A percentile compares a stretch with the other conserved stretches of the same genome.
Conservation (phyloP, 1,139 yeast species). For the Sporopachydermia cereana region DNA sequence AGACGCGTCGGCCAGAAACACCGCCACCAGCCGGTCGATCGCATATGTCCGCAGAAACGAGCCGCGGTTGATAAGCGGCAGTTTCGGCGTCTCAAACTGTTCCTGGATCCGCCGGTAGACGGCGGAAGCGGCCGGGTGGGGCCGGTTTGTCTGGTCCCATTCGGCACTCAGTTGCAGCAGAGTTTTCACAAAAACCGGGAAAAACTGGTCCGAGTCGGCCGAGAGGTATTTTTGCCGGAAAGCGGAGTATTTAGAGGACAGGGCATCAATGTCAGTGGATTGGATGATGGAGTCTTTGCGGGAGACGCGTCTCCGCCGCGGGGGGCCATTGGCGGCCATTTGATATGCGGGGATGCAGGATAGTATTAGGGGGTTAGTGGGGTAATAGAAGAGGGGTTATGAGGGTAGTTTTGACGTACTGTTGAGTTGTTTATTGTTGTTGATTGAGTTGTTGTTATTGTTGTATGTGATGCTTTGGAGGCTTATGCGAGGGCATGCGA, state of each 20-base stretch:
- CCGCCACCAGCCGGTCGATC: slow-evolving; percentile 42
- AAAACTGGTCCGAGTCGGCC: slow-evolving; percentile 32
- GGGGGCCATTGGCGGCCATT: not conserved
- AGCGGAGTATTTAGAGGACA: slow-evolving; percentile 60
- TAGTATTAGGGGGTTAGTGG: too few species aligned
- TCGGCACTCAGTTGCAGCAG: slow-evolving; percentile 16
- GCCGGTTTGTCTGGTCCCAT: slow-evolving; percentile 15
- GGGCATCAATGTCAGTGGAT: slow-evolving; percentile 78
- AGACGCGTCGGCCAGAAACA: slow-evolving; percentile 31
- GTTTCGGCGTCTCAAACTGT: slow-evolving; percentile 35
- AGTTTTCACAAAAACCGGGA: slow-evolving; percentile 31
- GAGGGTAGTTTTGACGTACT: too few species aligned
- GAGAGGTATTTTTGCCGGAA: slow-evolving; percentile 38
- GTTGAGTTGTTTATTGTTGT: too few species aligned
- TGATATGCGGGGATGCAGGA: too few species aligned
- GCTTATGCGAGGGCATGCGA: too few species aligned
- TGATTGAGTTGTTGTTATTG: too few species aligned
- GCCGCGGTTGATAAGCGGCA: slow-evolving; percentile 76
- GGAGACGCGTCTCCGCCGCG: slow-evolving; percentile 7
- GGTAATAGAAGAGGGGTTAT: too few species aligned
- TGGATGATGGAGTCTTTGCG: slow-evolving; percentile 39
- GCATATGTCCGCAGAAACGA: slow-evolving; percentile 65
- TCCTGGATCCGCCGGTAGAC: slow-evolving; percentile 30
- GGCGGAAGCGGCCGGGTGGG: slow-evolving; percentile 18
- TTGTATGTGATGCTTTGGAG: too few species aligned